Percentiles rank a stretch among this genome's conserved stretches.
phyloP scores from a whole-genome alignment of 164 flowering plant genomes.

The Dillenia suffruticosa region DNA sequence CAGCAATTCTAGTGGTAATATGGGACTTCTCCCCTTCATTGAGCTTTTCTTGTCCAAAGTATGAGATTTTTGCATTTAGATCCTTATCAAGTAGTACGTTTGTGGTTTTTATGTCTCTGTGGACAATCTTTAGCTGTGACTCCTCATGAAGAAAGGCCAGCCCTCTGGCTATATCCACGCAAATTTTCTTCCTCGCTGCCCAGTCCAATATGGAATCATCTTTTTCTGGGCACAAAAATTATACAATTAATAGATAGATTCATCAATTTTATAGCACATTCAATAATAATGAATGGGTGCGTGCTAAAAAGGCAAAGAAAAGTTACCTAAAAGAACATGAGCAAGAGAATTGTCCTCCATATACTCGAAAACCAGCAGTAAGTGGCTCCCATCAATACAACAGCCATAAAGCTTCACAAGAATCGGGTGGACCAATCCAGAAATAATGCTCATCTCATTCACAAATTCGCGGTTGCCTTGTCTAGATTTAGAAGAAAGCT shows the following conservation, averaged over 20 bases:
- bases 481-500: slow-evolving; percentile 54
- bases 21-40: slow-evolving; percentile 59
- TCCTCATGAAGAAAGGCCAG: slow-evolving; percentile 67
- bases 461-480: slow-evolving; percentile 72
- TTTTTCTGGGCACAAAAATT: slow-evolving; percentile 30
- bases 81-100: too few species aligned
- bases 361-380: slow-evolving; percentile 52
- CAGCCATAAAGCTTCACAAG: slow-evolving; percentile 54
- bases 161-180: slow-evolving; percentile 61
- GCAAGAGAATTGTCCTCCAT: slow-evolving; percentile 59
- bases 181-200: slow-evolving; percentile 53
- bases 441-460: slow-evolving; percentile 60
- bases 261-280: too few species aligned
- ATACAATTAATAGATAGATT: too few species aligned
- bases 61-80: slow-evolving; percentile 58
- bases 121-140: slow-evolving; percentile 59
- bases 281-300: not conserved
- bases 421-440: slow-evolving; percentile 57
- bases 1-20: slow-evolving; percentile 63
- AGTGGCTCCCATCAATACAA: slow-evolving; percentile 47
- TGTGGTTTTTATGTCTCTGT: slow-evolving; percentile 65
- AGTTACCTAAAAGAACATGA: slow-evolving; percentile 44
- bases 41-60: slow-evolving; percentile 68
- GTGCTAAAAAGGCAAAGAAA: not conserved
- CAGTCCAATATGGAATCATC: slow-evolving; percentile 37